Evolutionary conservation across 2,329 filamentous ascomycete species (phyloP), one percentile per base, ranked within the genome.

Genomic region (Botrytis aclada): DNA sequence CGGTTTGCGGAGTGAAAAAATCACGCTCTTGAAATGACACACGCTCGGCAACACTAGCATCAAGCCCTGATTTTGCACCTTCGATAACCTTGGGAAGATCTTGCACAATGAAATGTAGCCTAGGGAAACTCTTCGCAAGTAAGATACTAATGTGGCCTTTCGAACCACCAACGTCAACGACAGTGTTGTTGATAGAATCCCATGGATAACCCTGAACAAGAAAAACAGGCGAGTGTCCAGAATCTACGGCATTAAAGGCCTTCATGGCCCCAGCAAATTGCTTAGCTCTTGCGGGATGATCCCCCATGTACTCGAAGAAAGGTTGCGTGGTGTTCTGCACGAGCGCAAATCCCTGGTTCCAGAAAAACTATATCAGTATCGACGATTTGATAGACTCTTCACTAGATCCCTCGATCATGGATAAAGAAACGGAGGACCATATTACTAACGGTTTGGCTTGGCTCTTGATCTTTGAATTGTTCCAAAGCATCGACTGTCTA

Each of bases 21-120:
- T 64, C 69, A 54, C 63, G 43, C 4, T n/a, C 22, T 29, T 25
- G 16, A 34, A 63, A 71, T n/a, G 22, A 32, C 41, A 71, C 51
- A 4, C 41, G 43, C 1, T 51, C 32, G 12, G 34, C 32, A 39
- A 61, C 8, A 80, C 78, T 0, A 77, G 80, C 72, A 84, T 82
- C 75, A 83, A 82, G 66, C 84, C 80, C 66, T 83, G 79, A 3
- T 76, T 74, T 60, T 77, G 75, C 41, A 70, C 70, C 2, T 45
- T 58, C 29, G 65, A 64, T 29, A 51, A 69, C 20, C 20, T 25
- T 16, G 5, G 70, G 47, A 8, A 71, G 61, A 41, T 77, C 75
- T 71, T 77, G 74, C 10, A 76, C 76, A 37, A 78, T 61, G 60
- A 80, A 78, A 32, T 79, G 77, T 18, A 81, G 72, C 12, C 67